phyloP scores from a whole-genome alignment of 1,284 basidiomycete species.

The Cutaneotrichosporon mucoides region DNA sequence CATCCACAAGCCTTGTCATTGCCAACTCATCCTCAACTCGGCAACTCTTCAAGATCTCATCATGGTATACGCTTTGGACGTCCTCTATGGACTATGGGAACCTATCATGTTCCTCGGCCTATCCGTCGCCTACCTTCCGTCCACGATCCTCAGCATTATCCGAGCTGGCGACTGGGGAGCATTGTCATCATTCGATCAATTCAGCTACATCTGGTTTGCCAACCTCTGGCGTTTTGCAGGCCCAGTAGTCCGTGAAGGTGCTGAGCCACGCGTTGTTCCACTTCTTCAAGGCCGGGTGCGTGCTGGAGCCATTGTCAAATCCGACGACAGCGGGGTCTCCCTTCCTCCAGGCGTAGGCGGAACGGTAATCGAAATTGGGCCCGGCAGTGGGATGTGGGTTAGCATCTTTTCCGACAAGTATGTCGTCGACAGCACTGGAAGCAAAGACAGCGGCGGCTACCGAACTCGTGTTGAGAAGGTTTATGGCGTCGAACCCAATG shows the following conservation, averaged over 20 bases:
- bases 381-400: slow-evolving; percentile 19
- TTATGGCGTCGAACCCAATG: slow-evolving; percentile 21
- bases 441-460: neutral
- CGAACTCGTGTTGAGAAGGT: slow-evolving; percentile 10
- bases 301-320: slow-evolving; percentile 4
- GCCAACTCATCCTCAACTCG: no score
- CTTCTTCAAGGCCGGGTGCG: slow-evolving; percentile 18
- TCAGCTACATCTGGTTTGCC: slow-evolving; percentile 18
- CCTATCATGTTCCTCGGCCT: slow-evolving; percentile 11
- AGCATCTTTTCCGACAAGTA: slow-evolving; percentile 17
- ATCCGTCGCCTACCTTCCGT: slow-evolving; percentile 10
- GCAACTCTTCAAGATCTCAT: neutral
- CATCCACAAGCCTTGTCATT: no score
- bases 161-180: slow-evolving; percentile 2
- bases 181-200: slow-evolving; percentile 5
- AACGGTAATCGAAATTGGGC: slow-evolving; percentile 17
- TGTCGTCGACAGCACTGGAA: neutral
- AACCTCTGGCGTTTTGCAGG: slow-evolving; percentile 11
- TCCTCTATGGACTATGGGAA: slow-evolving; percentile 6
- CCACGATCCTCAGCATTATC: slow-evolving; percentile 5
- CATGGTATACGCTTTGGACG: slow-evolving; percentile 2
- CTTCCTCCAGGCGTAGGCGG: slow-evolving; percentile 10
- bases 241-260: slow-evolving; percentile 7
- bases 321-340: neutral
- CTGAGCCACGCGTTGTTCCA: slow-evolving; percentile 13